A percentile compares a stretch with the other conserved stretches of the same genome.
Evolutionary conservation across 768 basidiomycete species (phyloP).

Genomic region (Russula griseocarnosa): DNA sequence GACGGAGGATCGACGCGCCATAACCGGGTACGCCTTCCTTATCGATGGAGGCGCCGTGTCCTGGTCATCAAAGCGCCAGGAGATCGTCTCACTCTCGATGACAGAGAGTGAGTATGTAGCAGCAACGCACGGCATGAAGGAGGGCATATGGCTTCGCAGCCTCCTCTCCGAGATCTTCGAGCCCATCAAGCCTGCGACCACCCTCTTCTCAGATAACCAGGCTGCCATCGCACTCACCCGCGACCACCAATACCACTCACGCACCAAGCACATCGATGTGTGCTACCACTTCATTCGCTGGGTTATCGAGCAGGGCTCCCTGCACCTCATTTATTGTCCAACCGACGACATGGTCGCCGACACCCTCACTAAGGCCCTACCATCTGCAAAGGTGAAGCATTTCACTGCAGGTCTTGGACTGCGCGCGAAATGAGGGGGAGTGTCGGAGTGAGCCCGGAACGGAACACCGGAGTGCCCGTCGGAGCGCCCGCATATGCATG

Average conservation of each 20-base stretch:
- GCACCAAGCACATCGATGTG: neutral
- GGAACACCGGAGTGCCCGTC: too few species aligned
- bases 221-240: neutral
- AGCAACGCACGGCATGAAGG: neutral
- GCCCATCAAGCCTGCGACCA: too few species aligned
- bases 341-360: constrained; percentile 15
- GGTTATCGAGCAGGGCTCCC: neutral
- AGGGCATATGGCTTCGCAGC: neutral
- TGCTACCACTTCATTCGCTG: neutral
- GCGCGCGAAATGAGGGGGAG: neutral
- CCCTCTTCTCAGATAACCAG: neutral
- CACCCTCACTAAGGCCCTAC: neutral
- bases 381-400: neutral
- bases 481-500: too few species aligned
- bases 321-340: constrained; percentile 1
- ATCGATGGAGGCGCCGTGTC: constrained; percentile 28
- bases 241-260: neutral
- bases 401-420: neutral
- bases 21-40: neutral
- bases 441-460: neutral
- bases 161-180: neutral
- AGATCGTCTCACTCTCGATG: constrained; percentile 32
- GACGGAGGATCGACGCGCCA: constrained; percentile 32
- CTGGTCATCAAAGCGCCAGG: constrained; percentile 43
- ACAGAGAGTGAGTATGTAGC: constrained; percentile 47